Evolutionary conservation across 1,139 yeast species (phyloP), one percentile per base, ranked within the genome.

Genomic region (Saccharomyces hybrid): DNA sequence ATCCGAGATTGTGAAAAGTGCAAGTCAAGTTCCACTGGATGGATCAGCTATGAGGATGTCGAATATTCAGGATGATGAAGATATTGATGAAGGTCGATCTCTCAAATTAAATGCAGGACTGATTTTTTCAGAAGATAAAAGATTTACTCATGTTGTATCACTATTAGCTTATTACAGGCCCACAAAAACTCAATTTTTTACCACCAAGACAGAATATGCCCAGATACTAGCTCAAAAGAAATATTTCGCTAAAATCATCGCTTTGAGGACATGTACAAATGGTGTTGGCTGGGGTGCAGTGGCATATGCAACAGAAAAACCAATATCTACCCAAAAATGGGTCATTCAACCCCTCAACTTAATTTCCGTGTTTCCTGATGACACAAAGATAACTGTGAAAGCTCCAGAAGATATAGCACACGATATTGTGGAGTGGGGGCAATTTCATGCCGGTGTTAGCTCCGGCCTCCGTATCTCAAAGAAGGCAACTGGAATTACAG

Each of bases 371-470:
- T 80, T 91, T 51, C 96, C 97, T 0, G 77, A 77, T 47, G 82
- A 83, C 71, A 77, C 83, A 2, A 86, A 83, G 28, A 80, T 88
- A 1, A 76, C 84, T 0, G 70, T 84, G 3, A 38, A 38, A 20
- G 84, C 84, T 3, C 81, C 78, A 55, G 82, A 80, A 1, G 66
- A 79, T 0, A 68, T 88, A 8, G 76, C 81, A 14, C 74, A 76
- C 4, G 78, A 75, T 16, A 71, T 78, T 4, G 66, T 80, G 26
- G 82, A 83, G 49, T 91, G 97, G 97, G 96, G 96, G 0, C 81
- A 82, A 57, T 95, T 93, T 67, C 97, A 93, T 63, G 88, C 88
- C 63, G 99, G 99, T 11, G 96, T 84, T 0, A 83, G 96, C 2
- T 80, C 95, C 0, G 99, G 97, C 0, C 71, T 95, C 52, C 83